phyloP scores from a whole-genome alignment of 1,284 basidiomycete species.

The Moniliophthora roreri region DNA sequence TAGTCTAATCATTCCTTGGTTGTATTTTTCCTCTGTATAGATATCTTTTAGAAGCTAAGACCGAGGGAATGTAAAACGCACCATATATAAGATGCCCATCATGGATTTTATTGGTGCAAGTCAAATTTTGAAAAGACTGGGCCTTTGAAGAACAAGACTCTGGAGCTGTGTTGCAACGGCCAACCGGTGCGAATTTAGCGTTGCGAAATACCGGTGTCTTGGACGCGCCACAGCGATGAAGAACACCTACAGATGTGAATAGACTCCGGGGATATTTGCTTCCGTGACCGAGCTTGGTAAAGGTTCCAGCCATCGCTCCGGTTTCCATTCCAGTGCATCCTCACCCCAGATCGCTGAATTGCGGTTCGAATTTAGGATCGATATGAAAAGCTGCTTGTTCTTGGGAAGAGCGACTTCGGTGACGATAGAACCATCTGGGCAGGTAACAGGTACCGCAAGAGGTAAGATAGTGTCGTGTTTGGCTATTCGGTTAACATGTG shows the following conservation, averaged over 20 bases:
- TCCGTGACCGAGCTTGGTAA: slow-evolving; percentile 20
- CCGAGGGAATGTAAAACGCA: too few relatives aligned
- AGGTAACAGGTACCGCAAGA: slow-evolving; percentile 21
- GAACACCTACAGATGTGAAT: slow-evolving; percentile 13
- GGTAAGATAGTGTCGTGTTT: slow-evolving; percentile 21
- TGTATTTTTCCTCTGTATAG: too few relatives aligned
- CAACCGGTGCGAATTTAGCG: too few relatives aligned
- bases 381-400: slow-evolving; percentile 23
- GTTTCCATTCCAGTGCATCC: slow-evolving; percentile 34
- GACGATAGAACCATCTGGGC: slow-evolving; percentile 25
- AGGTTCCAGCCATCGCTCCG: slow-evolving; percentile 31
- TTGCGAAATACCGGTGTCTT: too few relatives aligned
- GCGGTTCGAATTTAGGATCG: slow-evolving; percentile 26
- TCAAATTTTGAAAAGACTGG: too few relatives aligned
- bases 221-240: too few relatives aligned
- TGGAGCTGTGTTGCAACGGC: too few relatives aligned
- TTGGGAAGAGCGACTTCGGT: slow-evolving; percentile 23
- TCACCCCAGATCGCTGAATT: slow-evolving; percentile 31
- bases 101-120: too few relatives aligned
- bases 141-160: too few relatives aligned
- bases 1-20: too few relatives aligned
- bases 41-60: too few relatives aligned
- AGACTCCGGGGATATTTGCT: slow-evolving; percentile 13
- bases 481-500: slow-evolving; percentile 11
- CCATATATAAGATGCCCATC: too few relatives aligned